phyloP scores from a whole-genome alignment of 345 rosid species.

The Eucalyptus grandis region DNA sequence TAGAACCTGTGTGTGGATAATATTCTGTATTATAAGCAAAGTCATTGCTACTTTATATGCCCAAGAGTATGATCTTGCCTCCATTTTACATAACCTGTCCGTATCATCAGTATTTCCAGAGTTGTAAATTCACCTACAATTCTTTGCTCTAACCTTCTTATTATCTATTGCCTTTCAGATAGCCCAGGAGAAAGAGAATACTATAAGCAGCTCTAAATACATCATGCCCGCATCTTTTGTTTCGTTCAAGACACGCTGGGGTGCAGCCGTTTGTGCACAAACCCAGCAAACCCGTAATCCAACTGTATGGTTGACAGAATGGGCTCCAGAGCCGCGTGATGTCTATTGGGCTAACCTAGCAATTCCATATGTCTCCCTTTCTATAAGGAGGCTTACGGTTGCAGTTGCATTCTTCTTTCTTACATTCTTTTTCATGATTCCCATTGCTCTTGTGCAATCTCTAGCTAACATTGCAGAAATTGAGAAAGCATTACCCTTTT shows the following conservation, averaged over 20 bases:
- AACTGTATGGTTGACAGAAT: conserved; percentile 79
- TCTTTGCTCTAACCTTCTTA: not conserved
- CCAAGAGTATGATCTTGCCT: not conserved
- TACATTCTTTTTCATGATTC: conserved; percentile 95
- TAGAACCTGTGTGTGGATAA: not conserved
- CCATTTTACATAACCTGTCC: not conserved
- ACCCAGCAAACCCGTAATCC: conserved; percentile 92
- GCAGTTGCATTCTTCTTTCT: conserved; percentile 78
- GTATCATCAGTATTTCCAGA: not conserved
- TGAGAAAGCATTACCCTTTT: conserved; percentile 76
- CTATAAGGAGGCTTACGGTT: conserved; percentile 56
- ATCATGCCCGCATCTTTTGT: conserved; percentile 81
- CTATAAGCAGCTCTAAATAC: conserved; percentile 28
- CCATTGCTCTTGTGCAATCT: conserved; percentile 83
- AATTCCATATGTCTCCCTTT: conserved; percentile 76
- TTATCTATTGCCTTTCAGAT: conserved; percentile 25
- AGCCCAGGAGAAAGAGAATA: conserved; percentile 42
- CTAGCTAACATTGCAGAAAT: conserved; percentile 90
- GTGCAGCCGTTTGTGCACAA: conserved; percentile 86
- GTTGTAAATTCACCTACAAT: not conserved
- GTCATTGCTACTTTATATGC: not conserved
- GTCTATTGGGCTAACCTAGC: conserved; percentile 82
- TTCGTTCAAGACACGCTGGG: conserved; percentile 89
- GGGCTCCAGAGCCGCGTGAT: conserved; percentile 96
- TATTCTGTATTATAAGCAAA: not conserved